A percentile compares a stretch with the other conserved stretches of the same genome.
Conservation (phyloP, 1,284 basidiomycete species). For the Inonotus obliquus region DNA sequence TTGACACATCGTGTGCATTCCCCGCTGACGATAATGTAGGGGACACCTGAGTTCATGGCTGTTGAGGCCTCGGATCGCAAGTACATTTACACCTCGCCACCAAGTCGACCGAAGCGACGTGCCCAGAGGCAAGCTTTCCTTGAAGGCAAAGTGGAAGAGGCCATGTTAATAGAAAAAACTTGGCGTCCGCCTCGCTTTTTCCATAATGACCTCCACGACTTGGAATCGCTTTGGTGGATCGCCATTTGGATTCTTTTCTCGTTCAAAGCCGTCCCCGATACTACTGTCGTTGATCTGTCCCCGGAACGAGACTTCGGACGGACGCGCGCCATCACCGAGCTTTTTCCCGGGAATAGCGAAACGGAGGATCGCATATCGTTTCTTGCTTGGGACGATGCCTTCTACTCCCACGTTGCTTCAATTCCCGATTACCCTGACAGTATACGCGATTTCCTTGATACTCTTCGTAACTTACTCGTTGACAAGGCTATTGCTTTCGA, state of each 20-base stretch:
- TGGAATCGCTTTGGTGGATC: no score
- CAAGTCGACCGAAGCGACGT: not conserved
- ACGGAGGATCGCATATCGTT: not conserved
- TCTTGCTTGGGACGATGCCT: not conserved
- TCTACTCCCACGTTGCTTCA: not conserved
- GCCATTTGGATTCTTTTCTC: no score
- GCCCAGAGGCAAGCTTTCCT: not conserved
- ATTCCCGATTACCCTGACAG: no score
- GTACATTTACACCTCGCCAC: not conserved
- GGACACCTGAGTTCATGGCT: no score
- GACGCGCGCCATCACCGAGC: not conserved
- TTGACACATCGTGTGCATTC: no score
- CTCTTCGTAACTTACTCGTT: not conserved
- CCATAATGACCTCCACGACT: not conserved
- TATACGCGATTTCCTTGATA: not conserved
- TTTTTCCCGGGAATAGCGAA: not conserved
- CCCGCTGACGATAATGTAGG: no score
- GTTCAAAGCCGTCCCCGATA: no score
- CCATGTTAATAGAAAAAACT: not conserved
- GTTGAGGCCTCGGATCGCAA: not conserved
- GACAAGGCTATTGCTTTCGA: not conserved
- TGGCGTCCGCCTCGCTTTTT: not conserved
- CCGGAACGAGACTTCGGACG: not conserved
- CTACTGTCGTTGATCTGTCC: no score
- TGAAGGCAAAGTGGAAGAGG: not conserved